Evolutionary conservation across 345 rosid genomes (phyloP), one percentile per base, ranked within the genome.

Genomic region (Arabidopsis arenosa): DNA sequence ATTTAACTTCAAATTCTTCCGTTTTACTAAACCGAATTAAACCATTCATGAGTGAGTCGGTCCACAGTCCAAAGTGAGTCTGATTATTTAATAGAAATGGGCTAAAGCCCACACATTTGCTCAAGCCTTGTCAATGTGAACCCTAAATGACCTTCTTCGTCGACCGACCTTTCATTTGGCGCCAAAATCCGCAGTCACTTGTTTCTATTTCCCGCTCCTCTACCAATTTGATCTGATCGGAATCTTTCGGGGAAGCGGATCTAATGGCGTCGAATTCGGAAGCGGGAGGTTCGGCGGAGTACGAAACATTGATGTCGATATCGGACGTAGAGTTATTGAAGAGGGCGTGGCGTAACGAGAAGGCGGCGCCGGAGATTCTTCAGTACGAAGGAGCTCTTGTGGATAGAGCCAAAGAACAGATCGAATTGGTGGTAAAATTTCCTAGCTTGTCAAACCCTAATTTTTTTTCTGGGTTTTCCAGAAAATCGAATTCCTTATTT

Each of bases 261-360:
- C 23, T 39, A 63, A 85, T 83, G 85, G 79, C 80, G 11, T 84
- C 83, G 58, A 69, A 53, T 53, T 52, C 83, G n/a, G 85, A 75
- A 13, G 33, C 63, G 57, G 78, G 80, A 59, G 78, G 80, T 54
- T 85, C 62, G 10, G 57, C 68, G 52, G 91, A 90, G 66, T 80
- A 80, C 73, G 94, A 90, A 82, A 75, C 86, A 33, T 17, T 80
- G 80, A 78, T 79, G n/a, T 87, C 90, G 6, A 87, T 88, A 47
- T 84, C 90, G 12, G 97, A 87, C 37, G 91, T 85, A 2, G 96
- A 85, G 82, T 87, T 85, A 3, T 76, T 90, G 82, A 89, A 79
- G 79, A 72, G 83, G 55, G 90, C 91, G 0, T 90, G 94, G 96
- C 90, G 93, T n/a, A 90, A 92, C 80, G 97, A 92, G 91, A 92